Evolutionary conservation across 1,284 basidiomycete genomes (phyloP).

Genomic region (Marasmius oreades): DNA sequence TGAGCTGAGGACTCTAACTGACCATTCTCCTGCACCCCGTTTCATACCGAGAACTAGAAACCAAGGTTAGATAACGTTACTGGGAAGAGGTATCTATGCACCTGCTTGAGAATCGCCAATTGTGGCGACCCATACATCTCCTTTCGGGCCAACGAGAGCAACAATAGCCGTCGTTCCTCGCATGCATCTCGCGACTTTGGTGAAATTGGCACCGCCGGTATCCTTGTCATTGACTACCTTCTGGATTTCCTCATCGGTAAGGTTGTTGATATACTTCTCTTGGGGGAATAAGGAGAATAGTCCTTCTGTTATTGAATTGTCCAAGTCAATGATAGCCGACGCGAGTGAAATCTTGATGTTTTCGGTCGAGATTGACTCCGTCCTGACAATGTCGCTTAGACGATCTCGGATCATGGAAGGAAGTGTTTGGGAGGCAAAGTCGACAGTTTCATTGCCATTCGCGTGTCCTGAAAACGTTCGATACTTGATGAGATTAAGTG

Average conservation of each 20-base stretch:
- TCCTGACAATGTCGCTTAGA: neutral
- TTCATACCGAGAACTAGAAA: slow-evolving; percentile 27
- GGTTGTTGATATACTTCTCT: slow-evolving; percentile 19
- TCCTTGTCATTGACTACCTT: slow-evolving; percentile 31
- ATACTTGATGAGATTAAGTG: neutral
- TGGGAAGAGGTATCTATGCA: slow-evolving; percentile 13
- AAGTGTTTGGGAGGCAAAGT: slow-evolving; percentile 8
- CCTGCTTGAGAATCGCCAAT: slow-evolving; percentile 36
- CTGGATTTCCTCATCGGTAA: slow-evolving; percentile 35
- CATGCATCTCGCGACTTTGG: slow-evolving; percentile 30
- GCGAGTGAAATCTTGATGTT: slow-evolving; percentile 28
- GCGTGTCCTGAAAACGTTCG: neutral
- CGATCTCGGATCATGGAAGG: slow-evolving; percentile 2
- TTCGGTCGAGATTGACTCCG: slow-evolving; percentile 9
- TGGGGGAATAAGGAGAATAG: slow-evolving; percentile 29
- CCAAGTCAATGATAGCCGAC: slow-evolving; percentile 31
- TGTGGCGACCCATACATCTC: slow-evolving; percentile 34
- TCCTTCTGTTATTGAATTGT: slow-evolving; percentile 31
- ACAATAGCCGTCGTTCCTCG: slow-evolving; percentile 33
- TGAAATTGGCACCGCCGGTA: slow-evolving; percentile 21
- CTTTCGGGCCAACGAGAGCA: slow-evolving; percentile 28
- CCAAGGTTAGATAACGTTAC: neutral
- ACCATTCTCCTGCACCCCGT: slow-evolving; percentile 22
- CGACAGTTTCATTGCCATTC: slow-evolving; percentile 11
- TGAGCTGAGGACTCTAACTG: slow-evolving; percentile 23